Conservation (phyloP, 345 rosid species). For the Sisymbrium irio region DNA sequence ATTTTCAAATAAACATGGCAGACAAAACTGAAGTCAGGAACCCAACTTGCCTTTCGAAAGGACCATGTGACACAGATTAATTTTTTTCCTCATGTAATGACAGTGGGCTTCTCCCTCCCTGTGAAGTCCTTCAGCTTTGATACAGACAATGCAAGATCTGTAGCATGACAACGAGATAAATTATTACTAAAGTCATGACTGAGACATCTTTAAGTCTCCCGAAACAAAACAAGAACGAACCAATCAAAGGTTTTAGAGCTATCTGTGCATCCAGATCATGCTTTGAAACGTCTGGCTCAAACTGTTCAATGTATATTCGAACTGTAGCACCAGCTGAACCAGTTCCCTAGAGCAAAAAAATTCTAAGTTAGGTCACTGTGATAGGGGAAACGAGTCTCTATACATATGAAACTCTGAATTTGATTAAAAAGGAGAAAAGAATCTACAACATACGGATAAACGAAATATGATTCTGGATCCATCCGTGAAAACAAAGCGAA, state of each 20-base stretch:
- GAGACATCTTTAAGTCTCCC: not conserved
- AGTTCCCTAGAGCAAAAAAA: constrained; percentile 60
- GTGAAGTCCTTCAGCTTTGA: constrained; percentile 91
- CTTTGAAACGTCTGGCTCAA: constrained; percentile 74
- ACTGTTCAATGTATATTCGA: constrained; percentile 79
- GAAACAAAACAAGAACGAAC: constrained; percentile 37
- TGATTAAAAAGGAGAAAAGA: not conserved
- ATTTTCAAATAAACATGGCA: constrained; percentile 23
- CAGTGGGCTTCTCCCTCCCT: constrained; percentile 94
- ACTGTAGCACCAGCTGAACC: constrained; percentile 96
- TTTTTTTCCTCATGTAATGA: constrained; percentile 58
- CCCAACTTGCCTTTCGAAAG: constrained; percentile 28
- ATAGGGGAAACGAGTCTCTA: not conserved
- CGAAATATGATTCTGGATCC: constrained; percentile 92
- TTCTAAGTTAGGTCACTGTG: constrained; percentile 5
- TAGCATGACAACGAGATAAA: constrained; percentile 28
- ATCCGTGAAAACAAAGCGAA: constrained; percentile 83
- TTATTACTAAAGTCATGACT: constrained; percentile 4
- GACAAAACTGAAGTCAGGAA: constrained; percentile 46
- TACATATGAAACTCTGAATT: constrained; percentile 10
- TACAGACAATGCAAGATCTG: constrained; percentile 79
- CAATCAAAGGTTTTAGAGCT: constrained; percentile 80
- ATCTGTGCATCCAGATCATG: constrained; percentile 88
- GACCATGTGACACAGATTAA: constrained; percentile 1
- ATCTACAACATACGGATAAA: constrained; percentile 57